These are phyloP conservation scores for Themeda triandra DNA, from an alignment of 176 grass and related monocot species.

Conservation along the genomic window DNA sequence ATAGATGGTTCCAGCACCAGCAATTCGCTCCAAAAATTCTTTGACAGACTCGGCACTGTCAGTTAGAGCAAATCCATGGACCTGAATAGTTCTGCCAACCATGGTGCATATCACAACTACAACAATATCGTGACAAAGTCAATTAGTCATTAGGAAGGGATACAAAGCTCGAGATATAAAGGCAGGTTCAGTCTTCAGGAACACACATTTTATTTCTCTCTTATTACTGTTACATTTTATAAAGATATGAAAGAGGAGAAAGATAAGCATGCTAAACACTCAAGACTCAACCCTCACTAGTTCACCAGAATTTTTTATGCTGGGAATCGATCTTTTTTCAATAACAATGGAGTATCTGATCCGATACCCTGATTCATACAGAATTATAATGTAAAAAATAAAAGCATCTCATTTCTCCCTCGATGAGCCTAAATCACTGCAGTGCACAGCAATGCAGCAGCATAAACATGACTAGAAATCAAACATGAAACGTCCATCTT, in stretches of 20 bases:
- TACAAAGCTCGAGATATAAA: not conserved
- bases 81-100: constrained; percentile 50
- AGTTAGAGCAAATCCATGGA: constrained; percentile 50
- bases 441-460: not conserved
- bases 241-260: not conserved
- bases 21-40: constrained; percentile 46
- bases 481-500: not conserved
- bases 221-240: not conserved
- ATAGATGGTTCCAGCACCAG: constrained; percentile 43
- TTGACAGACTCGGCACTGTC: constrained; percentile 46
- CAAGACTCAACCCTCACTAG: not conserved
- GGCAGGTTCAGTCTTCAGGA: constrained; percentile 10
- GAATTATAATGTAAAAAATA: not conserved
- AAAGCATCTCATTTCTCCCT: not conserved
- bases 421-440: not conserved
- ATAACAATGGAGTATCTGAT: not conserved
- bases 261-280: not conserved
- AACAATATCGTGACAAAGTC: not conserved
- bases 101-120: constrained; percentile 54
- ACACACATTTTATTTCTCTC: not conserved
- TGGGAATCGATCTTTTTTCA: not conserved
- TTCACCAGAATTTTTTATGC: not conserved
- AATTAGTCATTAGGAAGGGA: not conserved
- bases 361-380: not conserved
- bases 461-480: not conserved